Base-by-base conservation (phyloP, 805 yeast genomes). In the Osmozyma mogii region DNA sequence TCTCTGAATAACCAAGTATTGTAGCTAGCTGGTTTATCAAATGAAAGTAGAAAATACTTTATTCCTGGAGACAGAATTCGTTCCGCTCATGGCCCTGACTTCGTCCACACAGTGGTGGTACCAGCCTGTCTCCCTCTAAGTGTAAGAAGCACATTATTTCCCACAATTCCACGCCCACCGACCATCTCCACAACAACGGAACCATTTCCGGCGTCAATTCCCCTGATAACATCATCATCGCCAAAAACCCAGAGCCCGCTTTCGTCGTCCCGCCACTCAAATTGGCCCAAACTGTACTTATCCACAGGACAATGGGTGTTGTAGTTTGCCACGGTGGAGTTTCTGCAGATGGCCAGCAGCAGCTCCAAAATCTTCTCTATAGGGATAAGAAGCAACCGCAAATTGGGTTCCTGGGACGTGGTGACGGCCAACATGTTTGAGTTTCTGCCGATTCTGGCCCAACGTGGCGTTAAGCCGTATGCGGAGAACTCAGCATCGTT, bases 391-490 rank as follows among this genome's bases (percentile, higher is more conserved):
- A 84, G 66, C 9, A 82, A 40, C 40, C 94, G 53, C 83, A 82
- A 73, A 44, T 65, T 80, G 4, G 95, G 95, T 9, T 71, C 68
- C 44, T 84, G 89, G 1, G 87, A 76, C 0, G 95, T 84, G 0
- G 77, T 84, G 6, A 82, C 68, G 0, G 78, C 75, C 10, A 80
- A 45, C 15, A 63, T 22, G n/a, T 36, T 32, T 0, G 36, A 32
- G 3, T 25, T 15, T 4, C 34, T 13, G 17, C 33, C 40, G 9
- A 50, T 42, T 1, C 60, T 37, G 6, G 73, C 52, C 7, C 55
- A 41, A 64, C 72, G 62, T 9, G 83, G 78, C 11, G 77, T 67
- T 50, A 83, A 83, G 0, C 77, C 68, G 41, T 72, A 69, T 13
- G 73, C 67, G 5, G 78, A 66, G 39, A 80, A 83, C 43, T 80